Conservation (phyloP, 495 filamentous ascomycete species). For the Hyaloscypha finlandica region DNA sequence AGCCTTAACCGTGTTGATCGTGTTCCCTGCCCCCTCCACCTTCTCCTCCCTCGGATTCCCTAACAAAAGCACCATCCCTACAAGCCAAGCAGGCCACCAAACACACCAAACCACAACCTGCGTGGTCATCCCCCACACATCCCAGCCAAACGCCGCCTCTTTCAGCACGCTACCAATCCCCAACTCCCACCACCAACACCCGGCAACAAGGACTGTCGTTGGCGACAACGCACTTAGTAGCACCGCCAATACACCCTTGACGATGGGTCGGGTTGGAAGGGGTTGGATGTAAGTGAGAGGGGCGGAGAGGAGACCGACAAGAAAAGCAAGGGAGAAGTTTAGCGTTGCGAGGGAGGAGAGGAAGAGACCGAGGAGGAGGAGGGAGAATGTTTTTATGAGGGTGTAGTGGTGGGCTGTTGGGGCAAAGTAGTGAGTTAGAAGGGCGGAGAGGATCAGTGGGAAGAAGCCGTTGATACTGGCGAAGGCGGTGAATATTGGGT, state of each 20-base stretch:
- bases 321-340: constrained; percentile 90
- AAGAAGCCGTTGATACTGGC: constrained; percentile 58
- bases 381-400: constrained; percentile 86
- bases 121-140: constrained; percentile 89
- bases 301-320: constrained; percentile 75
- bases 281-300: constrained; percentile 74
- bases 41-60: constrained; percentile 29
- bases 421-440: constrained; percentile 47
- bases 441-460: constrained; percentile 56
- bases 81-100: constrained; percentile 97
- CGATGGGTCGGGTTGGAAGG: constrained; percentile 37
- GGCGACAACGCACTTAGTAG: constrained; percentile 65
- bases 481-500: constrained; percentile 58
- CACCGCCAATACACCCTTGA: constrained; percentile 30
- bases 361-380: constrained; percentile 86
- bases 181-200: constrained; percentile 51
- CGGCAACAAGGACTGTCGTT: constrained; percentile 58
- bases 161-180: constrained; percentile 60
- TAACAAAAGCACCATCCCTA: constrained; percentile 49
- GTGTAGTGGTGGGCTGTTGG: constrained; percentile 70
- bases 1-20: background rate
- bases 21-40: background rate
- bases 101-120: constrained; percentile 92
- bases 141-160: constrained; percentile 86
- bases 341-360: constrained; percentile 92